Conservation (phyloP, 768 basidiomycete genomes). For the Trametes cinnabarina region DNA sequence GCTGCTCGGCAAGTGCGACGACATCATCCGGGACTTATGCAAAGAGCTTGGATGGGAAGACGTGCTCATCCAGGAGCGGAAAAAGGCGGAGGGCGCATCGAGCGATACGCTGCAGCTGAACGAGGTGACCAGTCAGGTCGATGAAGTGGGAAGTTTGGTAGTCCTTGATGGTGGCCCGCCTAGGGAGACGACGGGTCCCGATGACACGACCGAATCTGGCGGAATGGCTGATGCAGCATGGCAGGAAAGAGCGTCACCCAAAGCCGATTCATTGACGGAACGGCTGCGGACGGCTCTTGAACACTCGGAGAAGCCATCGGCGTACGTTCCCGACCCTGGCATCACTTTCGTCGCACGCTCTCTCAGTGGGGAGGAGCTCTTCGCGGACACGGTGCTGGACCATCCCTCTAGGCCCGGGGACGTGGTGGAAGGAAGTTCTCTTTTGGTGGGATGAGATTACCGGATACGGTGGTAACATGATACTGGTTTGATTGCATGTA, state of each 20-base stretch:
- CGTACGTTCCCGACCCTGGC: slow-evolving; percentile 5
- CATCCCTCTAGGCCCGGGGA: neutral
- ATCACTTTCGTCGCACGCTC: slow-evolving; percentile 13
- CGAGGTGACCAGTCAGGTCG: neutral
- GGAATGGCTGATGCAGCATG: slow-evolving; percentile 4
- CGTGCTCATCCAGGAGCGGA: slow-evolving; percentile 25
- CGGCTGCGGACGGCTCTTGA: slow-evolving; percentile 11
- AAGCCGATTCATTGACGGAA: slow-evolving; percentile 9
- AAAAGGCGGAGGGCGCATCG: slow-evolving; percentile 19
- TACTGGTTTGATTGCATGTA: no score
- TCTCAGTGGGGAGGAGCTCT: slow-evolving; percentile 15
- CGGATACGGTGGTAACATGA: neutral
- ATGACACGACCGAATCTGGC: neutral
- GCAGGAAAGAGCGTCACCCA: slow-evolving; percentile 9
- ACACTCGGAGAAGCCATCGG: slow-evolving; percentile 15
- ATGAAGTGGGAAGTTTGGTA: no score
- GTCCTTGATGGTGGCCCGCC: neutral
- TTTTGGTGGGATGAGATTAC: neutral
- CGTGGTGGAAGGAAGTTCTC: neutral
- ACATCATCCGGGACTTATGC: slow-evolving; percentile 58
- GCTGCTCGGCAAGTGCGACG: slow-evolving; percentile 70
- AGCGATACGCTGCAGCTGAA: slow-evolving; percentile 4
- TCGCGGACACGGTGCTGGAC: neutral
- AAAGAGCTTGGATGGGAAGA: slow-evolving; percentile 69
- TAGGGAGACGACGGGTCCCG: neutral